Base-by-base conservation (phyloP, 495 filamentous ascomycete species). In the Podospora sp. region DNA sequence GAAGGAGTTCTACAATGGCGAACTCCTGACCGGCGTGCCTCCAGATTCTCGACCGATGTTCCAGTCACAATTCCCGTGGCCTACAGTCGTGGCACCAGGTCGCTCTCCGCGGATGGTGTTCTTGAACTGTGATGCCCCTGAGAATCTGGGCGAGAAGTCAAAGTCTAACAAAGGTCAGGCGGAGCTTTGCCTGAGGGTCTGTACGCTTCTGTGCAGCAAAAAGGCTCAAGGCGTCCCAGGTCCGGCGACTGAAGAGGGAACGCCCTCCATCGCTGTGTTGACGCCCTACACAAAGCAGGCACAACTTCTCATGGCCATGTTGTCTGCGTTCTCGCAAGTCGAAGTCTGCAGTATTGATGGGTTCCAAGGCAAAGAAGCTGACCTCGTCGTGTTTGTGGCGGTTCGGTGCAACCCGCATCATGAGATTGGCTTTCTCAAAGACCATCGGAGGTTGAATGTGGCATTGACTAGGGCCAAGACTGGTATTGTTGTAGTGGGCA, bases 321-420 rank as follows among this genome's bases (percentile, higher is more conserved):
- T 78, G 7, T 62, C 78, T 8, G 65, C 59, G 1, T 68, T 75
- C 16, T 22, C 27, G 21, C 12, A 68, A 20, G 66, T 79, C 21
- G 75, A 77, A 60, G 77, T 85, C 14, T 80, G 68, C 6, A 84
- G 79, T 66, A 81, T 85, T 56, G 84, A 86, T 60, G 81, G 81
- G 0, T 86, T 80, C 63, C 83, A 85, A 65, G 84, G 84, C 6
- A 78, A 77, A 7, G 82, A 85, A 69, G 82, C 82, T 8, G 84
- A 85, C 65, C 75, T 85, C 36, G 75, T 86, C 20, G 75, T 86
- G 22, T 84, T 80, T 66, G 78, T 81, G 40, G 83, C 82, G 11
- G 80, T 82, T 6, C 67, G 83, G 24, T 83, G 80, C 63, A 85
- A 85, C 73, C 71, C 71, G 21, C 72, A 77, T 57, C 46, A 70